Conservation (phyloP, 2,329 filamentous ascomycete species). For the Aspergillus sojae region DNA sequence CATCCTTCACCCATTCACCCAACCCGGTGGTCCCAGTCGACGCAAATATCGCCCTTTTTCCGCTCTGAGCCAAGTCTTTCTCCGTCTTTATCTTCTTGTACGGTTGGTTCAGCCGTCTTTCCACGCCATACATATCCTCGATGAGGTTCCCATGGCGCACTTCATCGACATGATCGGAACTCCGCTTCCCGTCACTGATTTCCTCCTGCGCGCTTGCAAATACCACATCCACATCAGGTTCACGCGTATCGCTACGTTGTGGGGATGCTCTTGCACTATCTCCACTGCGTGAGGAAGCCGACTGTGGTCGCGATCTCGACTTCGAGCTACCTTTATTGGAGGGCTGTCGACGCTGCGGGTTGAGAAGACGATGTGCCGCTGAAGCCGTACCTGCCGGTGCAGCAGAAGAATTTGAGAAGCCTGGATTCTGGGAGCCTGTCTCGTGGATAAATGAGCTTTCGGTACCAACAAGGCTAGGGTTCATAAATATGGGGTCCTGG, state of each 20-base stretch:
- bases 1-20: constrained; percentile 67
- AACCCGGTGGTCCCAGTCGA: constrained; percentile 59
- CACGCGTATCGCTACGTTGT: constrained; percentile 13
- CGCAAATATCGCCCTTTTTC: constrained; percentile 48
- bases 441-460: constrained; percentile 29
- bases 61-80: constrained; percentile 48
- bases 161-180: constrained; percentile 31
- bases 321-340: constrained; percentile 12
- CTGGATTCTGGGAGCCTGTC: constrained; percentile 25
- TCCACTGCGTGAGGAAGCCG: constrained; percentile 15
- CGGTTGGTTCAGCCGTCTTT: constrained; percentile 64
- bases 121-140: constrained; percentile 74
- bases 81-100: constrained; percentile 66
- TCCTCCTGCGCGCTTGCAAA: constrained; percentile 33
- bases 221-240: constrained; percentile 28
- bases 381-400: constrained; percentile 31
- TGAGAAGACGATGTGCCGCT: constrained; percentile 25
- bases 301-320: constrained; percentile 21
- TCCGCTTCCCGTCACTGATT: constrained; percentile 34
- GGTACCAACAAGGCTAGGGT: constrained; percentile 17
- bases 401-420: constrained; percentile 16
- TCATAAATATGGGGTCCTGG: constrained; percentile 18
- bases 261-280: constrained; percentile 15
- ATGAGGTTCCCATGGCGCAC: constrained; percentile 54
- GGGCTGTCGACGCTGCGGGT: constrained; percentile 19